Conservation (phyloP, 1,284 basidiomycete genomes). For the Tylopilus orsonianus region DNA sequence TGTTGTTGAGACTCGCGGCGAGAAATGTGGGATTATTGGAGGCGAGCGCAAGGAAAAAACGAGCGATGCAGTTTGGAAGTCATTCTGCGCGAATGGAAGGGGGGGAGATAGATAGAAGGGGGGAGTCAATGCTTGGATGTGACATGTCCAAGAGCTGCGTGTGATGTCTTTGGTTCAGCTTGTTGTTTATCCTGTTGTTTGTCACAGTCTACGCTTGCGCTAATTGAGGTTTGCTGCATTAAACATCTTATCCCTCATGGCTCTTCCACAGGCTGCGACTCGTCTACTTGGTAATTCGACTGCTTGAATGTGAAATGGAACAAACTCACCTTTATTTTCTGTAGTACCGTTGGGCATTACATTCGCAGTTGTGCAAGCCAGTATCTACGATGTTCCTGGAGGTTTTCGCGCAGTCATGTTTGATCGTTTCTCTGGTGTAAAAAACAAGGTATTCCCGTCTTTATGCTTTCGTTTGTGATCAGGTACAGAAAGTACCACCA, state of each 20-base stretch:
- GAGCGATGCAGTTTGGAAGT: constrained; percentile 97
- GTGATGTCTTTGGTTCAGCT: not conserved
- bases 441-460: constrained; percentile 55
- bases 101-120: constrained; percentile 51
- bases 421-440: constrained; percentile 94
- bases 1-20: constrained; percentile 74
- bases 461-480: not conserved
- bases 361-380: constrained; percentile 66
- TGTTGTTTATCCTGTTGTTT: constrained; percentile 30
- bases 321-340: constrained; percentile 6
- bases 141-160: not conserved
- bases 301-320: not conserved
- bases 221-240: constrained; percentile 1
- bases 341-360: constrained; percentile 78
- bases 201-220: too few species aligned
- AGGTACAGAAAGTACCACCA: constrained; percentile 30
- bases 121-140: constrained; percentile 37
- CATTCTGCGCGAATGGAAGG: constrained; percentile 87
- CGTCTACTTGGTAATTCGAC: constrained; percentile 45
- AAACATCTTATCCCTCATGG: constrained; percentile 35
- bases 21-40: constrained; percentile 65
- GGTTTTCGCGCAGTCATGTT: constrained; percentile 98
- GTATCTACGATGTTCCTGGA: constrained; percentile 91
- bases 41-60: constrained; percentile 76
- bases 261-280: constrained; percentile 46